These are phyloP conservation scores for Ilyonectria robusta DNA, from an alignment of 2,329 filamentous ascomycete species.

Conservation along the genomic window DNA sequence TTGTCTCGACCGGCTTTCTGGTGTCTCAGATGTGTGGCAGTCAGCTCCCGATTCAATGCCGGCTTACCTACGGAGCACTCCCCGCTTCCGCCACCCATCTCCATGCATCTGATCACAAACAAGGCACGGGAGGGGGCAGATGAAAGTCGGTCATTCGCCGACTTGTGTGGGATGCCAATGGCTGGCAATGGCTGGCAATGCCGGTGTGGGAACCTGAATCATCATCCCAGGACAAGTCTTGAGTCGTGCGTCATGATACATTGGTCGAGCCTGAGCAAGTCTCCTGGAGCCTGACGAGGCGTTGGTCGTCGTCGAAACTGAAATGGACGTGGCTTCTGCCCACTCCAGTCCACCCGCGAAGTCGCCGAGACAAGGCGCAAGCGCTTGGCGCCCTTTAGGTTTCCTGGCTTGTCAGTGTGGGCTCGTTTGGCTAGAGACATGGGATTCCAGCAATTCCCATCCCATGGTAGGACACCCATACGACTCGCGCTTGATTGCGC, in stretches of 20 bases:
- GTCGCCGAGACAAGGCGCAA: constrained; percentile 47
- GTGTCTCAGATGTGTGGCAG: constrained; percentile 38
- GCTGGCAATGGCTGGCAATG: not conserved
- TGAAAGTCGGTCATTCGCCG: not conserved
- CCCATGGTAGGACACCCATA: constrained; percentile 30
- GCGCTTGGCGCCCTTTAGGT: constrained; percentile 28
- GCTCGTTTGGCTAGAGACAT: constrained; percentile 28
- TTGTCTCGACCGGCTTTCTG: constrained; percentile 27
- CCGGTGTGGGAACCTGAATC: constrained; percentile 17
- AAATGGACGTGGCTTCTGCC: constrained; percentile 38
- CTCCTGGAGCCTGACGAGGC: constrained; percentile 17
- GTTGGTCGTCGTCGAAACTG: constrained; percentile 33
- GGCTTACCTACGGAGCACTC: constrained; percentile 29
- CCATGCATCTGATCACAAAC: constrained; percentile 33
- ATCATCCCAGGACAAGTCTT: constrained; percentile 9
- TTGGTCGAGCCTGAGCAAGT: constrained; percentile 8
- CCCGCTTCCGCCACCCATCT: constrained; percentile 12
- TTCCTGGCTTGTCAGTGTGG: constrained; percentile 26
- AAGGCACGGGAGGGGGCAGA: constrained; percentile 8
- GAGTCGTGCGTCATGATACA: constrained; percentile 19
- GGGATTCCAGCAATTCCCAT: constrained; percentile 44
- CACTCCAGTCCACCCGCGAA: constrained; percentile 42
- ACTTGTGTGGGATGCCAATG: not conserved
- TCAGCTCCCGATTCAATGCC: constrained; percentile 45
- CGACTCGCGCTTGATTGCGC: constrained; percentile 25